These are phyloP conservation scores for Metschnikowia santaceciliae DNA, from an alignment of 805 yeast genomes.

Conservation along the genomic window DNA sequence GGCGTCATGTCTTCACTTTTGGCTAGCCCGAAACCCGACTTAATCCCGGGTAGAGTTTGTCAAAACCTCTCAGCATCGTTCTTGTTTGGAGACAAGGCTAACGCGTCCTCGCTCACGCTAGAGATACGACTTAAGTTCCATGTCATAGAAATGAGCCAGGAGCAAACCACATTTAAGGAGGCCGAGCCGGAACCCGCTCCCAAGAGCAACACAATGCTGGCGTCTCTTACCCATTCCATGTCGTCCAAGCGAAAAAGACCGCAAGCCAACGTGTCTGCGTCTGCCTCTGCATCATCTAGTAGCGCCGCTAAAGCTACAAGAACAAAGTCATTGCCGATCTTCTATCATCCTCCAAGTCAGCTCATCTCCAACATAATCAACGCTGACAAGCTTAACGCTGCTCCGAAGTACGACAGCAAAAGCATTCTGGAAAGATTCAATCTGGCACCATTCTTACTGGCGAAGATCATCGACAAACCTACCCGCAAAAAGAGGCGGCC, in stretches of 20 bases:
- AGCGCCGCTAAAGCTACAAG: slow-evolving; percentile 39
- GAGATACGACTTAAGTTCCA: slow-evolving; percentile 54
- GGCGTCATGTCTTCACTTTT: slow-evolving; percentile 35
- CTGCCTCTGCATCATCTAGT: slow-evolving; percentile 11
- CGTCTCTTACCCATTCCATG: slow-evolving; percentile 3
- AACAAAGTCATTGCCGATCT: slow-evolving; percentile 41
- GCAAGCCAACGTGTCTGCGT: slow-evolving; percentile 6
- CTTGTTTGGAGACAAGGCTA: slow-evolving; percentile 31
- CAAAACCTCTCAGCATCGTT: slow-evolving; percentile 50
- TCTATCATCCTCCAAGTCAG: slow-evolving; percentile 36
- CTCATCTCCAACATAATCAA: slow-evolving; percentile 39
- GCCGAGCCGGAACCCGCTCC: slow-evolving; percentile 7
- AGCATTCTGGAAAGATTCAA: slow-evolving; percentile 42
- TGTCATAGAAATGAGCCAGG: slow-evolving; percentile 25
- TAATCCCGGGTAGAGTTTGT: slow-evolving; percentile 53
- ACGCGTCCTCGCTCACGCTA: slow-evolving; percentile 44
- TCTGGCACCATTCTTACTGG: slow-evolving; percentile 43
- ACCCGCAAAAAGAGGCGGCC: slow-evolving; percentile 20
- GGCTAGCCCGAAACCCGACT: slow-evolving; percentile 21
- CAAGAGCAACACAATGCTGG: not conserved
- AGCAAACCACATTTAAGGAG: slow-evolving; percentile 4
- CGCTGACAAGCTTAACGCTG: slow-evolving; percentile 36
- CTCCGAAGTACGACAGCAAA: slow-evolving; percentile 38
- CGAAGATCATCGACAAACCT: slow-evolving; percentile 40
- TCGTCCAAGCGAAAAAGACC: slow-evolving; percentile 10